A percentile compares a stretch with the other conserved stretches of the same genome.
Evolutionary conservation across 257 asterid species (phyloP).

Genomic region (Penstemon barbatus): DNA sequence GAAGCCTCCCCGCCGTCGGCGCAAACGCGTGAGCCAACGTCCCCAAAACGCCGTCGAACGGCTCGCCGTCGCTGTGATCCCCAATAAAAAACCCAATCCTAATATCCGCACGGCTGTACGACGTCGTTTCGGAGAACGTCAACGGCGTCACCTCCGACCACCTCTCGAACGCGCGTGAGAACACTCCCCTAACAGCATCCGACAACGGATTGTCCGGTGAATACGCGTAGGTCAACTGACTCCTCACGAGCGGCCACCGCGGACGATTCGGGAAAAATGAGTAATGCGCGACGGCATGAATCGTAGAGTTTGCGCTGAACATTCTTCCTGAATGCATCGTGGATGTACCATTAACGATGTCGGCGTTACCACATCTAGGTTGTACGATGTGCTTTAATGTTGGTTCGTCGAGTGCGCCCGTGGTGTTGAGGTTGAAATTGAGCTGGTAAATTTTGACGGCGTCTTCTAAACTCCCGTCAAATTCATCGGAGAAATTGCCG

Average conservation of each 20-base stretch:
- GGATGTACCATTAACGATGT: constrained; percentile 61
- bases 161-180: constrained; percentile 68
- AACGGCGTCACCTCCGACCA: constrained; percentile 87
- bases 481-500: constrained; percentile 60
- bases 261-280: constrained; percentile 72
- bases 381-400: constrained; percentile 51
- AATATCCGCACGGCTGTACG: constrained; percentile 53
- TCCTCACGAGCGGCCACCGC: constrained; percentile 57
- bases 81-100: constrained; percentile 61
- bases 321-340: constrained; percentile 46
- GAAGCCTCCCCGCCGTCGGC: constrained; percentile 71
- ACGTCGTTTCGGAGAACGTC: constrained; percentile 47
- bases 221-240: constrained; percentile 62
- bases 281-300: constrained; percentile 64
- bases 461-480: constrained; percentile 52
- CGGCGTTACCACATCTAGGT: constrained; percentile 84
- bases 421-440: constrained; percentile 67
- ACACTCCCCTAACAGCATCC: constrained; percentile 35
- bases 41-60: constrained; percentile 85
- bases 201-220: constrained; percentile 44
- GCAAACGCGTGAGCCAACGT: constrained; percentile 89
- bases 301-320: constrained; percentile 25
- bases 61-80: constrained; percentile 88
- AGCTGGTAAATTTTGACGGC: constrained; percentile 68
- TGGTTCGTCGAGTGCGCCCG: constrained; percentile 54